phyloP scores from a whole-genome alignment of 257 asterid genomes.

The Lithospermum erythrorhizon region DNA sequence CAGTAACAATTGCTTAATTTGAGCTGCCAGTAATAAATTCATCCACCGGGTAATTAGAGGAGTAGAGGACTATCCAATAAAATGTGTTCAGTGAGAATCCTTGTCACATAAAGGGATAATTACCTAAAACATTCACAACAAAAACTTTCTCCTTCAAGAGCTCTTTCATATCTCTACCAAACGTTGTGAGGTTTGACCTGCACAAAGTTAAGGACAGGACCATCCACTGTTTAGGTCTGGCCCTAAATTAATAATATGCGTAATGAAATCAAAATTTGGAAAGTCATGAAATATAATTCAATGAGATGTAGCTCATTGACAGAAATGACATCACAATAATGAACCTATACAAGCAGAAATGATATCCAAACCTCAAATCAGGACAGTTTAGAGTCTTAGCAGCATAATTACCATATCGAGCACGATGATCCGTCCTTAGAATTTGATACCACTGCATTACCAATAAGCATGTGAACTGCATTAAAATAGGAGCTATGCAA shows the following conservation, averaged over 20 bases:
- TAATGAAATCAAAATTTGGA: neutral
- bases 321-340: neutral
- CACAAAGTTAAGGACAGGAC: slow-evolving; percentile 7
- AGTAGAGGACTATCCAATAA: no score
- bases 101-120: slow-evolving; percentile 12
- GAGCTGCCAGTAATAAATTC: neutral
- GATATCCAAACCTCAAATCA: slow-evolving; percentile 23
- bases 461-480: neutral
- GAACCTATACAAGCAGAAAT: slow-evolving; percentile 1
- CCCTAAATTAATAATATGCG: neutral
- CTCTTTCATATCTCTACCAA: slow-evolving; percentile 51
- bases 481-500: neutral
- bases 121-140: slow-evolving; percentile 90
- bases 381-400: slow-evolving; percentile 26
- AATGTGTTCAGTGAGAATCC: neutral
- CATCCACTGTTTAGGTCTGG: slow-evolving; percentile 6
- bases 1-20: no score
- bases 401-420: slow-evolving; percentile 15
- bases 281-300: neutral
- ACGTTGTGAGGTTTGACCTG: slow-evolving; percentile 24
- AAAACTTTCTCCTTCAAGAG: slow-evolving; percentile 64
- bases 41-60: no score
- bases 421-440: slow-evolving; percentile 32
- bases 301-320: neutral
- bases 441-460: slow-evolving; percentile 17